Conservation (phyloP, 2,329 filamentous ascomycete species). For the Monilinia vaccinii-corymbosi region DNA sequence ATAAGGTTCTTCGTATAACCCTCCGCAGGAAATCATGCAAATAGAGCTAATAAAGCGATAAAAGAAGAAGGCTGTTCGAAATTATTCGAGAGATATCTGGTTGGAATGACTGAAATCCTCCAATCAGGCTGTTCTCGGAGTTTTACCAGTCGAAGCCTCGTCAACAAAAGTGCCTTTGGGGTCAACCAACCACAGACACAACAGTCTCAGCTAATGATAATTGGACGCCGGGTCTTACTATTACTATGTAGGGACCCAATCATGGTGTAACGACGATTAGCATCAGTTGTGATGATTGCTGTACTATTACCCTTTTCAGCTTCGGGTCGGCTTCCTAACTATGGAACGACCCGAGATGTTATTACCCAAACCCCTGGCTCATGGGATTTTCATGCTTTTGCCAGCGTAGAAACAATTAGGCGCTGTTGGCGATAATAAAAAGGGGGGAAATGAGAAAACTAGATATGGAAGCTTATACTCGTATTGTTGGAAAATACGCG, state of each 20-base stretch:
- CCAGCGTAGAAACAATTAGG: slow-evolving; percentile 8
- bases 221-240: neutral
- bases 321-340: slow-evolving; percentile 3
- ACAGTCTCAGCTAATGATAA: neutral
- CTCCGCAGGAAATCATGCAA: neutral
- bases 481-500: no score
- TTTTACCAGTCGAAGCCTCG: neutral
- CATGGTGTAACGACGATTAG: neutral
- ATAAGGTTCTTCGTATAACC: slow-evolving; percentile 6
- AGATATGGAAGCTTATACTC: neutral
- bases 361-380: slow-evolving; percentile 22
- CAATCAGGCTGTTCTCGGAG: neutral
- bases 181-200: no score
- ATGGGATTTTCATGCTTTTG: slow-evolving; percentile 10
- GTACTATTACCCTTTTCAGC: neutral
- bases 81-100: neutral
- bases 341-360: slow-evolving; percentile 22
- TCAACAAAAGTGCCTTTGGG: neutral
- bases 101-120: neutral
- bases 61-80: neutral
- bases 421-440: slow-evolving; percentile 10
- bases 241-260: neutral
- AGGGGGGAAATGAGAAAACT: neutral
- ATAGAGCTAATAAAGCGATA: neutral
- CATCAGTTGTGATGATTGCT: neutral